These are phyloP conservation scores for Royoungia palumana DNA, from an alignment of 768 basidiomycete species.

Conservation along the genomic window DNA sequence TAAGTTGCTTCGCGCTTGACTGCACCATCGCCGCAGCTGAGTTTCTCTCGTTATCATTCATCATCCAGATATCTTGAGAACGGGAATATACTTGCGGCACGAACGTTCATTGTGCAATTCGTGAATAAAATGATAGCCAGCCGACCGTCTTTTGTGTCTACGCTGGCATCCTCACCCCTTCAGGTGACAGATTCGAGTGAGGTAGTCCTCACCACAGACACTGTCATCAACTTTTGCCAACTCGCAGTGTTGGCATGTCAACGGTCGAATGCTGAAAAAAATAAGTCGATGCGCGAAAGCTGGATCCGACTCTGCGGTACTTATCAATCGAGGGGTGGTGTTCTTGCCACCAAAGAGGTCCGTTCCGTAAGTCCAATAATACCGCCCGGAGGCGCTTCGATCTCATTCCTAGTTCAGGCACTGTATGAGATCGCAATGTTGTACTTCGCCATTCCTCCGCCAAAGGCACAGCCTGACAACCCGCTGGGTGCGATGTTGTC, in stretches of 20 bases:
- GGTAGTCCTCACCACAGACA: constrained; percentile 70
- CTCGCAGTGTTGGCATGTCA: constrained; percentile 88
- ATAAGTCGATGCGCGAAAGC: constrained; percentile 68
- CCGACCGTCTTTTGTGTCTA: constrained; percentile 39
- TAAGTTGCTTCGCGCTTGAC: constrained; percentile 32
- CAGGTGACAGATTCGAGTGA: constrained; percentile 50
- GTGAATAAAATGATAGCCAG: constrained; percentile 56
- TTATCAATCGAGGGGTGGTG: constrained; percentile 70
- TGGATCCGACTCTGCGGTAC: constrained; percentile 86
- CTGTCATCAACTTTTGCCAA: constrained; percentile 84
- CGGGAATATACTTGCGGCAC: constrained; percentile 88
- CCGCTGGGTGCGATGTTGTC: constrained; percentile 89
- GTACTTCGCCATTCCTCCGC: constrained; percentile 86
- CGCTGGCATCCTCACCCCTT: constrained; percentile 43
- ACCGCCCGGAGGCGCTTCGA: not conserved
- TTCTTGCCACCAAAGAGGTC: constrained; percentile 58
- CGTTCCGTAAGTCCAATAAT: constrained; percentile 50
- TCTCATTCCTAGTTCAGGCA: constrained; percentile 42
- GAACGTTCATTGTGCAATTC: constrained; percentile 87
- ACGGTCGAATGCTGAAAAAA: constrained; percentile 76
- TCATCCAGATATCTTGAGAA: constrained; percentile 66
- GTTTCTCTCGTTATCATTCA: not conserved
- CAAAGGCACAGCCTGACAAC: constrained; percentile 66
- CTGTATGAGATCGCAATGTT: constrained; percentile 64
- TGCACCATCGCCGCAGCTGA: constrained; percentile 1